Evolutionary conservation across 116 monocot species (phyloP), one percentile per base, ranked within the genome.

Genomic region (Cymodocea nodosa): DNA sequence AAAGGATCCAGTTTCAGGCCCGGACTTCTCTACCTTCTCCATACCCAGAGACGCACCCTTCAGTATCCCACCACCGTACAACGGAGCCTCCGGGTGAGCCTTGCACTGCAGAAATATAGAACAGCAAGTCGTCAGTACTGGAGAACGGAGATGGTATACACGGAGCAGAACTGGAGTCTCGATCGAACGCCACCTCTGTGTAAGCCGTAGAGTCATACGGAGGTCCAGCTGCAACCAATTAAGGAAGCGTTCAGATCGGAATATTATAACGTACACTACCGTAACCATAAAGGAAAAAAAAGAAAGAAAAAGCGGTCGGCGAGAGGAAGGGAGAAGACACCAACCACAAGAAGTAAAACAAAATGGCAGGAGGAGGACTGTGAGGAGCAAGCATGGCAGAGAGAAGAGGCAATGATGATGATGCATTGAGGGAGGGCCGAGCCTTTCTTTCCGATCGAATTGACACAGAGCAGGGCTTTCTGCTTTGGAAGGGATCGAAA

Each of bases 41-140:
- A 36, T 64, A 23, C 6, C 62, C 71, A 9, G 20, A 20, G 66
- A 24, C 7, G 36, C 66, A 5, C 65, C 69, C 17, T 49, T 71
- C 23, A 89, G 60, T 35, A 94, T 71, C 19, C 94, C 94, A 48
- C 94, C 94, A 20, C 59, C 52, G 75, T 94, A 94, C 4, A 94
- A 82, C 15, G 90, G 77, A 37, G 76, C 61, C 75, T 94, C 94
- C 12, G 94, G 84, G 30, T 80, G 60, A 15, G 63, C 23, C 66
- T 86, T 84, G 80, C 94, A 94, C 94, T 94, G 76, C 48, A 58
- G 56, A 60, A 35, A 23, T 12, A n/a, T n/a, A n/a, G n/a, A 15
- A 15, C 30, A 9, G 1, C 12, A 44, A 63, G 37, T 5, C 19
- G 22, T 11, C 37, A 39, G 18, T n/a, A n/a, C n/a, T 2, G 13